Conservation (phyloP, 352 stramenopile genomes). For the Pythium graminicola region DNA sequence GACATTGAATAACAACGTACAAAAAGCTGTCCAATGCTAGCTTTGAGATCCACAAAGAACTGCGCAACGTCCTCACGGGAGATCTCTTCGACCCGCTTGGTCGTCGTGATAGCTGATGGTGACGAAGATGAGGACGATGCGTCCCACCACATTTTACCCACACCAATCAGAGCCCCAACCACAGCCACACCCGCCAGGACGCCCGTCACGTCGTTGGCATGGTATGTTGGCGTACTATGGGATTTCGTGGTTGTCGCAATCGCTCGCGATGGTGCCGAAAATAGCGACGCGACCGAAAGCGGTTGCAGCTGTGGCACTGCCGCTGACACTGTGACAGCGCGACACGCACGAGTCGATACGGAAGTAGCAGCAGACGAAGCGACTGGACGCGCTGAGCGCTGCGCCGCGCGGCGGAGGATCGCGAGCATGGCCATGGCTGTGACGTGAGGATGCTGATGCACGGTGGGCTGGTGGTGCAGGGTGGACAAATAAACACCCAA, state of each 20-base stretch:
- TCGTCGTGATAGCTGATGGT: not conserved
- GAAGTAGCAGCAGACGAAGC: not conserved
- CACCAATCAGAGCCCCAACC: conserved; percentile 54
- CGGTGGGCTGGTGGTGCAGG: no score
- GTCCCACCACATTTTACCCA: conserved; percentile 86
- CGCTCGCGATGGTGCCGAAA: conserved; percentile 15
- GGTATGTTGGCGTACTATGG: conserved; percentile 24
- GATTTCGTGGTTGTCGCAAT: not conserved
- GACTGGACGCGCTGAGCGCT: conserved; percentile 15
- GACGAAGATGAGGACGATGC: conserved; percentile 38
- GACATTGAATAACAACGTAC: conserved; percentile 28
- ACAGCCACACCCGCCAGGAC: conserved; percentile 65
- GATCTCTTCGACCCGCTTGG: conserved; percentile 41
- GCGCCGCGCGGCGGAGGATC: conserved; percentile 29
- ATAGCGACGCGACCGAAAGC: conserved; percentile 11
- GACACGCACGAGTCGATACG: not conserved
- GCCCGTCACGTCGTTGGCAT: conserved; percentile 47
- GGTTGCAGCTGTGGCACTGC: not conserved
- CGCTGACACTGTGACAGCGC: not conserved
- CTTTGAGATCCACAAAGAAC: conserved; percentile 71
- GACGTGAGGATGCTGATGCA: not conserved
- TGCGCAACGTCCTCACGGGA: conserved; percentile 46
- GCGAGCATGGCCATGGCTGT: conserved; percentile 25
- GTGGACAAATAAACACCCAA: no score
- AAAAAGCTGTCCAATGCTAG: conserved; percentile 55